Evolutionary conservation across 2,329 filamentous ascomycete genomes (phyloP).

Genomic region (Hypoxylon sp.): DNA sequence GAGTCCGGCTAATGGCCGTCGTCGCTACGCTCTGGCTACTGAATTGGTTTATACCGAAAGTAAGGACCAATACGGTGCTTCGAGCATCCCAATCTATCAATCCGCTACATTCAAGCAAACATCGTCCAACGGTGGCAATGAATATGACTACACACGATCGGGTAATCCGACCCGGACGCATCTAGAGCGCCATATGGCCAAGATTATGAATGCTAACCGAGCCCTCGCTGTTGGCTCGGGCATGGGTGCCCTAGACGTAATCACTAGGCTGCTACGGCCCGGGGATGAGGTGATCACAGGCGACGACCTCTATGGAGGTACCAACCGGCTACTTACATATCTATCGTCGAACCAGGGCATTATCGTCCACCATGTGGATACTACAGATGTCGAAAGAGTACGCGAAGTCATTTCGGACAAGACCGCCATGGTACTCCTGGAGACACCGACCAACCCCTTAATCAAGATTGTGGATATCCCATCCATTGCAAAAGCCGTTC

Average conservation of each 20-base stretch:
- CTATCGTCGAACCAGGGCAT: constrained; percentile 91
- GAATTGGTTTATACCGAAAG: constrained; percentile 97
- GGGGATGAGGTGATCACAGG: constrained; percentile 98
- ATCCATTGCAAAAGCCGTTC: constrained; percentile 81
- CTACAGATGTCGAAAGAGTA: constrained; percentile 82
- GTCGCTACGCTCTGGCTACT: constrained; percentile 92
- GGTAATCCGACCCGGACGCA: constrained; percentile 97
- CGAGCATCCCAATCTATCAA: constrained; percentile 97
- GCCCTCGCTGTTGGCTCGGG: constrained; percentile 95
- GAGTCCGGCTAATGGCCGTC: constrained; percentile 84
- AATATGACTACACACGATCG: constrained; percentile 98
- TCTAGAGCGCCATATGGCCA: constrained; percentile 94
- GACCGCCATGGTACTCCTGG: constrained; percentile 95
- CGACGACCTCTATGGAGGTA: constrained; percentile 96
- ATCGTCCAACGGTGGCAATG: constrained; percentile 82
- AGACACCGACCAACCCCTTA: constrained; percentile 96
- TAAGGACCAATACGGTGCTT: constrained; percentile 97
- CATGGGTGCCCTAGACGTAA: constrained; percentile 97
- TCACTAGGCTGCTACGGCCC: constrained; percentile 88
- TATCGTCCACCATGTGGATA: constrained; percentile 95
- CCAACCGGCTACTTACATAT: constrained; percentile 93
- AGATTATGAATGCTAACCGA: constrained; percentile 97
- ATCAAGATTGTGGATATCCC: constrained; percentile 98
- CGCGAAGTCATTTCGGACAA: constrained; percentile 78
- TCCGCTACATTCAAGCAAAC: constrained; percentile 98